These are phyloP conservation scores for Hydnum rufescens DNA, from an alignment of 768 basidiomycete species.

Conservation along the genomic window DNA sequence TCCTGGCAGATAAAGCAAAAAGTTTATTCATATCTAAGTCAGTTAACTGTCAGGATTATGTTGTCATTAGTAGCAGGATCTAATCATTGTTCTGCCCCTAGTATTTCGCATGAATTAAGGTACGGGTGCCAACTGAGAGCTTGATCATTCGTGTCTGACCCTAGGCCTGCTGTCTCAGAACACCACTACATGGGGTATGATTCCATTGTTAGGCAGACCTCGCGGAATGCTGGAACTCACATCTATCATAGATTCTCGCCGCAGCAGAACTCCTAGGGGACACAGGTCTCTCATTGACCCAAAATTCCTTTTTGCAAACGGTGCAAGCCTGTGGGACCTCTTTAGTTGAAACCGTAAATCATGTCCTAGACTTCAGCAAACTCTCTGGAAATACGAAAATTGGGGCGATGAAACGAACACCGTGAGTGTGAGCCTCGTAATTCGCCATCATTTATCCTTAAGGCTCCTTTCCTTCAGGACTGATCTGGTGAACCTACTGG, in stretches of 20 bases:
- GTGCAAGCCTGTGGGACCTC: slow-evolving; percentile 93
- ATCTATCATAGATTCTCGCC: slow-evolving; percentile 45
- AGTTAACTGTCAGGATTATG: neutral
- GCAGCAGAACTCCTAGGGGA: slow-evolving; percentile 83
- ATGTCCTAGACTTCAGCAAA: slow-evolving; percentile 91
- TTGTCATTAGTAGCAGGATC: neutral
- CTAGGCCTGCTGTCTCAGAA: slow-evolving; percentile 20
- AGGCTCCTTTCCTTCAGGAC: slow-evolving; percentile 23
- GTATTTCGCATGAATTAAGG: slow-evolving; percentile 78
- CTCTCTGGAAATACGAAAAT: slow-evolving; percentile 69
- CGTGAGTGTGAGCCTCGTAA: slow-evolving; percentile 33
- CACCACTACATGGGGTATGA: slow-evolving; percentile 76
- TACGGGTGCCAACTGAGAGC: neutral
- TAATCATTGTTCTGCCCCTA: slow-evolving; percentile 15
- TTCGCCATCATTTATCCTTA: neutral
- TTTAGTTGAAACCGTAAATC: slow-evolving; percentile 89
- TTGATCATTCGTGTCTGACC: neutral
- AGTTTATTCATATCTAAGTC: slow-evolving; percentile 82
- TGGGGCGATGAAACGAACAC: slow-evolving; percentile 44
- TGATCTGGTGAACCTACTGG: slow-evolving; percentile 62
- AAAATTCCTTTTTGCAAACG: slow-evolving; percentile 74
- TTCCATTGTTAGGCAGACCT: slow-evolving; percentile 1
- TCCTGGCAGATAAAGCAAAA: slow-evolving; percentile 87
- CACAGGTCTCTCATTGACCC: slow-evolving; percentile 60
- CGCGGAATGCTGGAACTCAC: slow-evolving; percentile 7